phyloP scores from a whole-genome alignment of 1,284 basidiomycete genomes.

The Fomitopsis pinicola region DNA sequence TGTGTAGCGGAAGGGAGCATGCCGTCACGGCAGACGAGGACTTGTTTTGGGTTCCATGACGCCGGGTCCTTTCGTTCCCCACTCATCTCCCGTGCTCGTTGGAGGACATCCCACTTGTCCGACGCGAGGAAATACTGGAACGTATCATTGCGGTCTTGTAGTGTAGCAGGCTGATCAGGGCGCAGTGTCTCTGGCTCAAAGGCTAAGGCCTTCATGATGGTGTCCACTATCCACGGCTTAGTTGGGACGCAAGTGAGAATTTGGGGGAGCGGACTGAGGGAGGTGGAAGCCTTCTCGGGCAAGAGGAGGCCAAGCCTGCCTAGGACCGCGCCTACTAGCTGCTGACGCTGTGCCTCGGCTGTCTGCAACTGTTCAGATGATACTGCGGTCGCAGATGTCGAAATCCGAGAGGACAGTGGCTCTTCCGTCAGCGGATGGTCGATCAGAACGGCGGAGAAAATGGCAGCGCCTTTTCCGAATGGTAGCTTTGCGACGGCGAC shows the following conservation, averaged over 20 bases:
- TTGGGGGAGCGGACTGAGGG: slow-evolving; percentile 44
- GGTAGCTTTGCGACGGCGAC: slow-evolving; percentile 48
- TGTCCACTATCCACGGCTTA: slow-evolving; percentile 32
- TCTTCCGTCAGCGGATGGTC: slow-evolving; percentile 54
- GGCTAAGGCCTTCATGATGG: slow-evolving; percentile 34
- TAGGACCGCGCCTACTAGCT: slow-evolving; percentile 42
- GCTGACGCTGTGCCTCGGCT: slow-evolving; percentile 34
- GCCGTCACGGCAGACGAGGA: slow-evolving; percentile 33
- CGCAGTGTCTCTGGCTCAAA: slow-evolving; percentile 19
- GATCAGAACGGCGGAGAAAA: slow-evolving; percentile 61
- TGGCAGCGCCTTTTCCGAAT: slow-evolving; percentile 53
- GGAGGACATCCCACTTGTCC: slow-evolving; percentile 33
- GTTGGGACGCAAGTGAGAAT: slow-evolving; percentile 41
- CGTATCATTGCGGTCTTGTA: slow-evolving; percentile 61
- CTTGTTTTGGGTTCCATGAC: slow-evolving; percentile 43
- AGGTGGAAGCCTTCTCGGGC: slow-evolving; percentile 25
- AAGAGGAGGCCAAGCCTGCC: slow-evolving; percentile 42
- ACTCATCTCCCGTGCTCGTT: slow-evolving; percentile 24
- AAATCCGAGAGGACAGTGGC: slow-evolving; percentile 34
- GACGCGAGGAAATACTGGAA: slow-evolving; percentile 52
- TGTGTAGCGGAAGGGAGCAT: slow-evolving; percentile 36
- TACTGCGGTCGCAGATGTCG: slow-evolving; percentile 22
- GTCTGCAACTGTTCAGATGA: slow-evolving; percentile 28
- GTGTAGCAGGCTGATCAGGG: slow-evolving; percentile 23
- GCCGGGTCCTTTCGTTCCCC: slow-evolving; percentile 18